Evolutionary conservation across 2,329 filamentous ascomycete species (phyloP).

Genomic region (Trichophyton equinum): DNA sequence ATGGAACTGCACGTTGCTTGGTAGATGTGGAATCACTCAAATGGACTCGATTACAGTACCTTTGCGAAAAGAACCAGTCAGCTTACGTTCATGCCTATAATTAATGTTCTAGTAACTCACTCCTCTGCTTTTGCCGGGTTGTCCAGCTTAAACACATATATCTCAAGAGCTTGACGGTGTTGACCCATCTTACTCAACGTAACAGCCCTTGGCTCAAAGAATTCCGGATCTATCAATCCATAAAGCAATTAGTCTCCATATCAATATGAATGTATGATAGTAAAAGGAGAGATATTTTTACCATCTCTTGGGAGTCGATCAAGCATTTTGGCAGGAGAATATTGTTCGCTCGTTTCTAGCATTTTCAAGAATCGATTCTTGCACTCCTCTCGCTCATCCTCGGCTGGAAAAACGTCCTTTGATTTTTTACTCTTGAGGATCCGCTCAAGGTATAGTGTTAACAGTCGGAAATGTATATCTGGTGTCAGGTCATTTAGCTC

Average conservation of each 20-base stretch:
- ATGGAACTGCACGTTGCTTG: conserved; percentile 22
- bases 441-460: conserved; percentile 55
- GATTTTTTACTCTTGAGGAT: conserved; percentile 33
- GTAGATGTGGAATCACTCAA: conserved; percentile 41
- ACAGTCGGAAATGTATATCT: conserved; percentile 74
- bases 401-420: conserved; percentile 26
- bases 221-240: conserved; percentile 53
- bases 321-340: conserved; percentile 68
- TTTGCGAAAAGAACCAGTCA: neutral
- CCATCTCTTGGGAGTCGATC: conserved; percentile 66
- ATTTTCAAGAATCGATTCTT: conserved; percentile 61
- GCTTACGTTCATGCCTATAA: conserved; percentile 21
- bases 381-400: conserved; percentile 43
- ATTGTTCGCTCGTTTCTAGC: conserved; percentile 62
- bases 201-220: conserved; percentile 81
- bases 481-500: conserved; percentile 76
- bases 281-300: conserved; percentile 31
- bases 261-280: neutral
- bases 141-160: conserved; percentile 89
- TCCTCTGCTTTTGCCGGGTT: conserved; percentile 87
- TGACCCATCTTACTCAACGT: conserved; percentile 90
- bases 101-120: conserved; percentile 35
- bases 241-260: neutral
- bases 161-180: conserved; percentile 89
- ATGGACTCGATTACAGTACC: conserved; percentile 82